Conservation (phyloP, 2,329 filamentous ascomycete species). For the Metarhizium sp. region DNA sequence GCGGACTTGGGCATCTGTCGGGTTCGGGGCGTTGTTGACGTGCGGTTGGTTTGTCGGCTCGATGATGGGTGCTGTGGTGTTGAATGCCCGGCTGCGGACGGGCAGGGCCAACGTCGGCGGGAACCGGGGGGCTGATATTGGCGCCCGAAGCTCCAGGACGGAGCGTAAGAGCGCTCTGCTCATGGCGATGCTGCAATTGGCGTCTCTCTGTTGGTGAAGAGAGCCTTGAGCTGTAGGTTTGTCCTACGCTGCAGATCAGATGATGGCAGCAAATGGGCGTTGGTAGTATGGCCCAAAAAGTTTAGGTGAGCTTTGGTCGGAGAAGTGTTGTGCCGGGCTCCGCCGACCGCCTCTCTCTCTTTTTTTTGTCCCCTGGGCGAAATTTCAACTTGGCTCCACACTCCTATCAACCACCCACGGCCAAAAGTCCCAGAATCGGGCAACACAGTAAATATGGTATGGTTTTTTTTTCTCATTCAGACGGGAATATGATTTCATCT, state of each 20-base stretch:
- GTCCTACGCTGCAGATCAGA: neutral
- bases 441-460: slow-evolving; percentile 6
- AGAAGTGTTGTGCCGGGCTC: slow-evolving; percentile 25
- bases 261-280: slow-evolving; percentile 4
- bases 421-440: neutral
- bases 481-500: neutral
- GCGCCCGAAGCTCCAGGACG: slow-evolving; percentile 48
- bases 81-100: slow-evolving; percentile 29
- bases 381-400: slow-evolving; percentile 7
- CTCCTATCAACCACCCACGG: neutral
- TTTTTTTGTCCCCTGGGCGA: slow-evolving; percentile 7
- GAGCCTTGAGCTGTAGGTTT: slow-evolving; percentile 9
- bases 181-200: slow-evolving; percentile 28
- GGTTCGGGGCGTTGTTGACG: slow-evolving; percentile 28
- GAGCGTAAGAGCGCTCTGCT: slow-evolving; percentile 55
- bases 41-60: slow-evolving; percentile 27
- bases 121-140: slow-evolving; percentile 15
- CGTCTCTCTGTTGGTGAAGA: neutral
- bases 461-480: neutral
- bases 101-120: slow-evolving; percentile 13
- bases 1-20: slow-evolving; percentile 20
- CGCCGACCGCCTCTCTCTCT: slow-evolving; percentile 3
- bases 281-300: slow-evolving; percentile 7
- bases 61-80: slow-evolving; percentile 40
- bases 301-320: slow-evolving; percentile 15